Conservation (phyloP, 1,284 basidiomycete species). For the Flammula alnicola region DNA sequence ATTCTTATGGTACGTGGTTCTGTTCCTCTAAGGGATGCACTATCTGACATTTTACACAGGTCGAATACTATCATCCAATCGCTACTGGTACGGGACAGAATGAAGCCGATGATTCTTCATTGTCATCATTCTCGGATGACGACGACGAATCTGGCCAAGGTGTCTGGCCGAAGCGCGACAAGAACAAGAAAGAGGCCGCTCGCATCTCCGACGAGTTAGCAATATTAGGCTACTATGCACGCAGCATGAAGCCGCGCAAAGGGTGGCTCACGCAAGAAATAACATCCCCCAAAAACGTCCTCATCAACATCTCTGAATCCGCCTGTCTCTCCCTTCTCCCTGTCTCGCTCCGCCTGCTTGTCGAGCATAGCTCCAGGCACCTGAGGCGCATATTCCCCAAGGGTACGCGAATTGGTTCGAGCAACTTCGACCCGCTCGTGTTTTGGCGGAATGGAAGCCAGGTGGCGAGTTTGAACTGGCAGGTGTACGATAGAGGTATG, state of each 20-base stretch:
- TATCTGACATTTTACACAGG: slow-evolving; percentile 36
- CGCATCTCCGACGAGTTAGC: slow-evolving; percentile 55
- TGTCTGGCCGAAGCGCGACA: background rate
- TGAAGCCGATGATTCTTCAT: slow-evolving; percentile 21
- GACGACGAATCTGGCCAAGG: slow-evolving; percentile 27
- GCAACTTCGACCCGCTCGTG: slow-evolving; percentile 55
- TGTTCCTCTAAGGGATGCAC: background rate
- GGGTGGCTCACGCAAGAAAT: slow-evolving; percentile 51
- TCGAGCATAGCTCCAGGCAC: slow-evolving; percentile 46
- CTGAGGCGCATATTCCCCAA: slow-evolving; percentile 63
- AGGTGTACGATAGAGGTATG: slow-evolving; percentile 54
- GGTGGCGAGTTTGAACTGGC: slow-evolving; percentile 71
- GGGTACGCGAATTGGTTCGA: slow-evolving; percentile 59
- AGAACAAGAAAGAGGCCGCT: slow-evolving; percentile 19
- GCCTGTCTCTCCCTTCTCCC: slow-evolving; percentile 46
- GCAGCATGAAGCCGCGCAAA: slow-evolving; percentile 60
- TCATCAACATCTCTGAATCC: slow-evolving; percentile 68
- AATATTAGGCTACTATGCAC: slow-evolving; percentile 56
- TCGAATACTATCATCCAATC: slow-evolving; percentile 56
- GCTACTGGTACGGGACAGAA: slow-evolving; percentile 28
- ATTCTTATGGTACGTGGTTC: slow-evolving; percentile 56
- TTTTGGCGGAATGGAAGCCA: slow-evolving; percentile 67
- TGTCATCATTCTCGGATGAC: slow-evolving; percentile 25
- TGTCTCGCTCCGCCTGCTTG: slow-evolving; percentile 35
- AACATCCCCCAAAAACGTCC: slow-evolving; percentile 47